Conservation (phyloP, 2,329 filamentous ascomycete species). For the Cladosporium sp. region DNA sequence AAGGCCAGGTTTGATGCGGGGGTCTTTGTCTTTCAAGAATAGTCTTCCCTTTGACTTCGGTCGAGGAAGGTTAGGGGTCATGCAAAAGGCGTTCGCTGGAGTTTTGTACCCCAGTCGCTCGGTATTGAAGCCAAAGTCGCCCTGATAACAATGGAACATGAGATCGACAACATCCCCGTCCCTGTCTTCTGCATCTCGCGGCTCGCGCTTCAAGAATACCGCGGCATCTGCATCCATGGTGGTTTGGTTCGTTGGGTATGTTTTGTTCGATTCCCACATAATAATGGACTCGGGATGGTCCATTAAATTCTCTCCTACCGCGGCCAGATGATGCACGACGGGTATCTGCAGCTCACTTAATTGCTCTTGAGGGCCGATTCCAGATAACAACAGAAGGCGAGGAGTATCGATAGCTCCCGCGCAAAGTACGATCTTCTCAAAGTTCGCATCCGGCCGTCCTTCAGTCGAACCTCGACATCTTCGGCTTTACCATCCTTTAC, state of each 20-base stretch:
- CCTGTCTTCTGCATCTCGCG: constrained; percentile 64
- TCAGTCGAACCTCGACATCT: constrained; percentile 66
- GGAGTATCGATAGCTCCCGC: constrained; percentile 80
- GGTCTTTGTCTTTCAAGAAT: constrained; percentile 71
- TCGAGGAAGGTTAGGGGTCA: constrained; percentile 85
- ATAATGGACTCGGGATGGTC: constrained; percentile 64
- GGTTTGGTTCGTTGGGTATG: constrained; percentile 72
- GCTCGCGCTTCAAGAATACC: constrained; percentile 77
- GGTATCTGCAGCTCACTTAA: too few relatives aligned
- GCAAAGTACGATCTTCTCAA: too few relatives aligned
- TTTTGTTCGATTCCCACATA: constrained; percentile 73
- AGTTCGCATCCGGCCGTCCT: constrained; percentile 66
- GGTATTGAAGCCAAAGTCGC: constrained; percentile 85
- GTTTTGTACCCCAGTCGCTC: constrained; percentile 66
- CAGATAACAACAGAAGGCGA: constrained; percentile 53
- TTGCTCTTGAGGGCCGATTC: constrained; percentile 42
- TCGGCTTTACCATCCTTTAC: constrained; percentile 63
- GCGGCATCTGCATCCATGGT: constrained; percentile 89
- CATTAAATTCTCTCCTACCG: constrained; percentile 60
- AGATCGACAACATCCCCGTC: constrained; percentile 76
- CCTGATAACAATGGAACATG: constrained; percentile 98
- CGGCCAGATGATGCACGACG: constrained; percentile 56
- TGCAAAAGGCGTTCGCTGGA: constrained; percentile 76
- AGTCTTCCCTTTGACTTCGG: constrained; percentile 71
- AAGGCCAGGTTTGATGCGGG: constrained; percentile 70